Conservation (phyloP, 495 filamentous ascomycete species). For the Neurospora sp. region DNA sequence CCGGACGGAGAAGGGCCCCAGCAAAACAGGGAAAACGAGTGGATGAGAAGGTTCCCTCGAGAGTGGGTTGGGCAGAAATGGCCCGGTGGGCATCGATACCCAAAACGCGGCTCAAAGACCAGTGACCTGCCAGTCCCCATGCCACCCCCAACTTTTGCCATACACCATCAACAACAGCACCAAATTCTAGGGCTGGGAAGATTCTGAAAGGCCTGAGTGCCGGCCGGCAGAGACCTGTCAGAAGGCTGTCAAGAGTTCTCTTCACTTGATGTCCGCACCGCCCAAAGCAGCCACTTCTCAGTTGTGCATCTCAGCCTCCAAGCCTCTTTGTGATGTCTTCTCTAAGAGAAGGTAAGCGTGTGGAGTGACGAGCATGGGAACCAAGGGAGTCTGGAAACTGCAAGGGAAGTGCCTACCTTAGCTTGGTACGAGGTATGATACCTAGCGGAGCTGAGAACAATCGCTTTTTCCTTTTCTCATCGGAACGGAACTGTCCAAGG, state of each 20-base stretch:
- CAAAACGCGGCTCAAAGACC: slow-evolving; percentile 18
- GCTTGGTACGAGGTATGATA: not conserved
- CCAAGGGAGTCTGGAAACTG: not conserved
- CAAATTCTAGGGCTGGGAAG: slow-evolving; percentile 13
- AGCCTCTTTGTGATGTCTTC: not conserved
- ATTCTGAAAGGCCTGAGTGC: not conserved
- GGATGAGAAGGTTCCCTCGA: slow-evolving; percentile 20
- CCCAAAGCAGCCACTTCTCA: not conserved
- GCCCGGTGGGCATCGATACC: slow-evolving; percentile 23
- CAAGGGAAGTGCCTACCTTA: not conserved
- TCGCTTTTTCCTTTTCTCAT: not conserved
- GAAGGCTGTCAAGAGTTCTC: not conserved
- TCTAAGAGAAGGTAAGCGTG: not conserved
- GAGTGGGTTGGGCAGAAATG: slow-evolving; percentile 30
- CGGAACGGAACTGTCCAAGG: not conserved
- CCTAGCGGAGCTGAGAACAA: not conserved
- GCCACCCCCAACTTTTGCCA: slow-evolving; percentile 8
- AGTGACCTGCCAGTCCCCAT: slow-evolving; percentile 13
- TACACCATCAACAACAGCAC: slow-evolving; percentile 18
- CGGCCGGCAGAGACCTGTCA: not conserved
- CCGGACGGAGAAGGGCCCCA: not conserved
- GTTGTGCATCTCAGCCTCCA: not conserved
- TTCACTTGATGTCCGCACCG: not conserved
- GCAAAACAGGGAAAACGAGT: slow-evolving; percentile 10
- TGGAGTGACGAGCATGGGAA: not conserved